These are phyloP conservation scores for Aspergillus cavernicola DNA, from an alignment of 495 filamentous ascomycete species.

Conservation along the genomic window DNA sequence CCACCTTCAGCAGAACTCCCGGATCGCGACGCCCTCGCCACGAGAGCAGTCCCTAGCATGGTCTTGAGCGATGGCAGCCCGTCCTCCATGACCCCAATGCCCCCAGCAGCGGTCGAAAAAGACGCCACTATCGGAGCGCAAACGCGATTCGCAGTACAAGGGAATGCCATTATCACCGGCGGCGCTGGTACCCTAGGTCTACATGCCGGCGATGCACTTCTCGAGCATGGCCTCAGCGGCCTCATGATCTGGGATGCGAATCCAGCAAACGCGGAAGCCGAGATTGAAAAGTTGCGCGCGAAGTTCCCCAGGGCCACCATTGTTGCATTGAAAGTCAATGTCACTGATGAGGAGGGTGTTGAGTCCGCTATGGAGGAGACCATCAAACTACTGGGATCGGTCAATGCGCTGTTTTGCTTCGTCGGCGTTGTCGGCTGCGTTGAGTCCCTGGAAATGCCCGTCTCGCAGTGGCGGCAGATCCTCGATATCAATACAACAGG, in stretches of 20 bases:
- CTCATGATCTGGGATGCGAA: conserved; percentile 57
- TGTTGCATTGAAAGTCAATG: conserved; percentile 45
- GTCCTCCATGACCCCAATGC: neutral
- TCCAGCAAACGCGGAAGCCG: conserved; percentile 14
- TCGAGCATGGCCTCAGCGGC: conserved; percentile 63
- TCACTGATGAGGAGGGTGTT: conserved; percentile 51
- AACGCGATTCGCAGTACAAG: neutral
- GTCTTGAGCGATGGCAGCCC: neutral
- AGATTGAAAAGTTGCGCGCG: conserved; percentile 35
- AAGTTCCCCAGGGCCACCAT: conserved; percentile 54
- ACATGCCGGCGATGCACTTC: conserved; percentile 55
- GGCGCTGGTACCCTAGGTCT: conserved; percentile 64
- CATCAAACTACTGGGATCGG: conserved; percentile 37
- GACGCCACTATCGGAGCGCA: neutral
- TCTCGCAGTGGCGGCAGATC: conserved; percentile 52
- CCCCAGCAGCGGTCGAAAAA: neutral
- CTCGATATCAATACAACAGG: conserved; percentile 67
- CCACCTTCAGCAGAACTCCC: neutral
- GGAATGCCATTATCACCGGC: conserved; percentile 49
- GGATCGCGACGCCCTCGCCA: neutral
- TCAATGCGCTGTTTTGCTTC: conserved; percentile 61
- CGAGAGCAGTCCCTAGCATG: neutral
- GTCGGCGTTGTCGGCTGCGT: conserved; percentile 62
- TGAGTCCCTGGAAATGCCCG: conserved; percentile 50
- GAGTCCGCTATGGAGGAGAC: conserved; percentile 32